A percentile compares a stretch with the other conserved stretches of the same genome.
Evolutionary conservation across 345 rosid genomes (phyloP).

Genomic region (Citrus sp.): DNA sequence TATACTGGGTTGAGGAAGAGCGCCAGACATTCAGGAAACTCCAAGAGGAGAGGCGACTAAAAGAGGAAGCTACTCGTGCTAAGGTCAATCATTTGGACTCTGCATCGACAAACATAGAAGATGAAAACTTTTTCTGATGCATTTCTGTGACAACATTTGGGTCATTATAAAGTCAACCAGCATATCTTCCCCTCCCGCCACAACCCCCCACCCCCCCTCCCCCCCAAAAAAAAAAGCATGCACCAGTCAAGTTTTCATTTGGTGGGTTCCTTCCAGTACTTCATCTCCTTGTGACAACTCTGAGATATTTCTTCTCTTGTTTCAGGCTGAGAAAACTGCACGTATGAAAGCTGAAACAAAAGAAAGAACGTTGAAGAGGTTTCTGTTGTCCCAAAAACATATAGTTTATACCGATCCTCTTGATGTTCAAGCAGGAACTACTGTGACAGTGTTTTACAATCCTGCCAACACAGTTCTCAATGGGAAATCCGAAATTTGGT

Average conservation of each 20-base stretch:
- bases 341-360: constrained; percentile 71
- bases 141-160: not conserved
- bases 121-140: not conserved
- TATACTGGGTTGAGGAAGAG: constrained; percentile 80
- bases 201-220: too few species aligned
- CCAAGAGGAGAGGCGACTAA: constrained; percentile 63
- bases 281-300: not conserved
- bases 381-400: constrained; percentile 78
- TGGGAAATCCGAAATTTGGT: constrained; percentile 87
- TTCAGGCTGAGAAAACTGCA: constrained; percentile 65
- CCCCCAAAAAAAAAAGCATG: too few species aligned
- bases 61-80: constrained; percentile 67
- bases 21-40: constrained; percentile 50
- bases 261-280: not conserved
- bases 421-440: constrained; percentile 72
- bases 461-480: constrained; percentile 79
- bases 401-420: constrained; percentile 86
- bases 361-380: constrained; percentile 65
- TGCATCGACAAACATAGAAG: not conserved
- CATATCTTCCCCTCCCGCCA: not conserved
- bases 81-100: constrained; percentile 44
- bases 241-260: not conserved
- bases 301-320: constrained; percentile 16
- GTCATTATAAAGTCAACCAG: not conserved
- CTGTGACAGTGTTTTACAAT: constrained; percentile 65